A percentile compares a stretch with the other conserved stretches of the same genome.
phyloP scores from a whole-genome alignment of 305 asterid genomes.

The Andrographis paniculata region DNA sequence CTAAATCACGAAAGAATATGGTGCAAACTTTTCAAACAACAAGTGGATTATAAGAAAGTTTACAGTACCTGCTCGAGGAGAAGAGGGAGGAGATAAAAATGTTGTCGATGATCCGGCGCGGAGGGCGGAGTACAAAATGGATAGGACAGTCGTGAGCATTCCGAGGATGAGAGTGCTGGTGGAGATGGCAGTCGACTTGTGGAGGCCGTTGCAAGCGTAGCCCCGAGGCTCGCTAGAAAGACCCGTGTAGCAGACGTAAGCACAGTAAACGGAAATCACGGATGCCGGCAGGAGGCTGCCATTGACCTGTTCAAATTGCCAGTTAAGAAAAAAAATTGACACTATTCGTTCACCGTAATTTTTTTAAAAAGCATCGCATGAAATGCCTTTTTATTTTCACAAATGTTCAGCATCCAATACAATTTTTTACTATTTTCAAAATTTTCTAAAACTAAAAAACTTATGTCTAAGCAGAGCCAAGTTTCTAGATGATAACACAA shows the following conservation, averaged over 20 bases:
- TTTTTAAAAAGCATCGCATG: no score
- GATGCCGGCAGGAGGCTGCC: conserved; percentile 98
- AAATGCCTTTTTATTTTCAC: no score
- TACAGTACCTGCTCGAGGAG: conserved; percentile 95
- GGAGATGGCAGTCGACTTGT: conserved; percentile 64
- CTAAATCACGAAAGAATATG: no score
- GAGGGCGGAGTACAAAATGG: conserved; percentile 86
- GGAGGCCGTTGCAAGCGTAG: conserved; percentile 86
- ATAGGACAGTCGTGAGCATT: conserved; percentile 83
- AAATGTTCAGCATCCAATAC: no score
- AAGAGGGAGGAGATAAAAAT: conserved; percentile 85
- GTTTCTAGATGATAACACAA: no score
- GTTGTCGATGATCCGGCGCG: conserved; percentile 98
- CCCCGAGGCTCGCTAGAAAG: conserved; percentile 90
- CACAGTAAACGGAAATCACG: conserved; percentile 88
- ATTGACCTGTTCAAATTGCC: conserved; percentile 53
- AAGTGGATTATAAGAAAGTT: no score
- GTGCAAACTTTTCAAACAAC: no score
- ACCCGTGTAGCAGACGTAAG: conserved; percentile 87
- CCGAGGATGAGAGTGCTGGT: conserved; percentile 78
- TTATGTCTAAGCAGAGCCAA: no score
- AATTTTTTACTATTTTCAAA: no score
- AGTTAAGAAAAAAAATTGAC: background rate
- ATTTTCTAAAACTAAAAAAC: no score
- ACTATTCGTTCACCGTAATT: no score